These are phyloP conservation scores for Rugonectria rugulosa DNA, from an alignment of 2,329 filamentous ascomycete genomes.

Conservation along the genomic window DNA sequence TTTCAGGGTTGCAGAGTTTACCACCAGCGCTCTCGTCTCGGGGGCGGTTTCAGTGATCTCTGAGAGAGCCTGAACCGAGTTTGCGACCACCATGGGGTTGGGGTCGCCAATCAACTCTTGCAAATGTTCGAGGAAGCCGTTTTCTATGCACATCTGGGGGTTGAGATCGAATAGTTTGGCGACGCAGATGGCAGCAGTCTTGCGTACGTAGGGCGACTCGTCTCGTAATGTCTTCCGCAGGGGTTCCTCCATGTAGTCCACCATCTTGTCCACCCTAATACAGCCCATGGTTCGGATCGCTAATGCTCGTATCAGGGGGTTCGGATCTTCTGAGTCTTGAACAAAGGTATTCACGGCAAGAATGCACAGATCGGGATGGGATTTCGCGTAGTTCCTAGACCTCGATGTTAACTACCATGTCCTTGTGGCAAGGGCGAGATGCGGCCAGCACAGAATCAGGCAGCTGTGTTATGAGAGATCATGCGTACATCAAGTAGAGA, in stretches of 20 bases:
- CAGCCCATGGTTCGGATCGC: constrained; percentile 99
- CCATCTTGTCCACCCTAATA: constrained; percentile 98
- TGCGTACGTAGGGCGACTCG: constrained; percentile 97
- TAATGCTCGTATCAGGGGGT: constrained; percentile 91
- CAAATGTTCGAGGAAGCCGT: constrained; percentile 91
- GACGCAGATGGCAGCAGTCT: constrained; percentile 97
- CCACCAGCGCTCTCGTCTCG: constrained; percentile 85
- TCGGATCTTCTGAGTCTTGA: constrained; percentile 98
- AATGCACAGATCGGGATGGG: constrained; percentile 97
- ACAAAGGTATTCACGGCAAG: constrained; percentile 99
- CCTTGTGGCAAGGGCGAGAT: background rate
- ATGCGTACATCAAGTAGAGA: constrained; percentile 89
- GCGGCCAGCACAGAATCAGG: background rate
- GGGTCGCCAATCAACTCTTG: constrained; percentile 97
- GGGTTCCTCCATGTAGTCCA: constrained; percentile 99
- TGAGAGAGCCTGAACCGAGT: constrained; percentile 90
- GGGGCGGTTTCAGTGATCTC: constrained; percentile 92
- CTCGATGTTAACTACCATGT: constrained; percentile 20
- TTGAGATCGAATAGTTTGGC: constrained; percentile 98
- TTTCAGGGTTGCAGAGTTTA: constrained; percentile 85
- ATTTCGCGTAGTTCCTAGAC: constrained; percentile 96
- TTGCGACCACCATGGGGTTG: constrained; percentile 99
- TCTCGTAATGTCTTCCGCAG: constrained; percentile 94
- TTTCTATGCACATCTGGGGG: constrained; percentile 90
- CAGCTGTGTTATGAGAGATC: background rate